Conservation (phyloP, 2,329 filamentous ascomycete genomes). For the Neophaeococcomyces aloes region DNA sequence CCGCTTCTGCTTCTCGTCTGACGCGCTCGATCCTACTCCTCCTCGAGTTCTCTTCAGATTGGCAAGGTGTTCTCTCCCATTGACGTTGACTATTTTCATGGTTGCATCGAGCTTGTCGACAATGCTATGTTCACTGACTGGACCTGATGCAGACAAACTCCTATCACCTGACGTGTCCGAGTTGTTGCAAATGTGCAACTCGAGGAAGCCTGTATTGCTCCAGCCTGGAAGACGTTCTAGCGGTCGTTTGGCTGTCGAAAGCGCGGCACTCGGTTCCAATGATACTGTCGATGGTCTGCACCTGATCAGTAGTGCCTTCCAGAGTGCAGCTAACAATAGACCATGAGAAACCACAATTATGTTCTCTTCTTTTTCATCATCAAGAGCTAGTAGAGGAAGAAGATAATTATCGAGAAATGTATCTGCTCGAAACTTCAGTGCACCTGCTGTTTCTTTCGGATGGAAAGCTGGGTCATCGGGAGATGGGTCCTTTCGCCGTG, state of each 20-base stretch:
- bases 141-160: too few relatives aligned
- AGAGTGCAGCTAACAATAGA: constrained; percentile 62
- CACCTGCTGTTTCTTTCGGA: constrained; percentile 57
- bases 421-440: constrained; percentile 55
- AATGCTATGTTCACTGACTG: too few relatives aligned
- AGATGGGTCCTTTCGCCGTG: constrained; percentile 2
- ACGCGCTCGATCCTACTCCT: constrained; percentile 66
- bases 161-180: too few relatives aligned
- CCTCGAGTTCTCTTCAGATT: constrained; percentile 69
- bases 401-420: constrained; percentile 57
- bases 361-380: constrained; percentile 24
- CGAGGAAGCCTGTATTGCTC: constrained; percentile 56
- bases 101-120: constrained; percentile 8
- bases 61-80: constrained; percentile 60
- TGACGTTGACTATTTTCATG: constrained; percentile 50
- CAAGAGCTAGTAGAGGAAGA: constrained; percentile 41
- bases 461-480: constrained; percentile 35
- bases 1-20: constrained; percentile 65
- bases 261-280: constrained; percentile 34
- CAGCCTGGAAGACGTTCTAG: constrained; percentile 48
- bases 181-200: constrained; percentile 26
- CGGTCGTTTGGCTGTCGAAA: constrained; percentile 27
- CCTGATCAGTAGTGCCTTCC: constrained; percentile 50
- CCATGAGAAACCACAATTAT: constrained; percentile 72
- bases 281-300: constrained; percentile 40